Percentiles rank a stretch among this genome's conserved stretches.
Evolutionary conservation across 225 moss, liverwort and hornwort genomes (phyloP).

Genomic region (Ulota crispa): DNA sequence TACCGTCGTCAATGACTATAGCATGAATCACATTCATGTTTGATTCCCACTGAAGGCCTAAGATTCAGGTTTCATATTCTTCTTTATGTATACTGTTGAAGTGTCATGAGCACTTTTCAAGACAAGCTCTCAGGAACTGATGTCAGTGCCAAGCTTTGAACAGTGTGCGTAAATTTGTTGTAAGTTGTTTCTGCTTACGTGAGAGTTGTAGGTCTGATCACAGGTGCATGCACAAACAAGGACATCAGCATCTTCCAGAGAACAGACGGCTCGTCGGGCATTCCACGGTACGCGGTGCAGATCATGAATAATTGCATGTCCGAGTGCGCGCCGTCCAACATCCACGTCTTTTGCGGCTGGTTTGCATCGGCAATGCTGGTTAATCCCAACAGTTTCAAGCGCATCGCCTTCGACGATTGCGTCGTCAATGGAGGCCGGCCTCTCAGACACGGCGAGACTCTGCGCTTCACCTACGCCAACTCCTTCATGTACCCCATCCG

Average conservation of each 20-base stretch:
- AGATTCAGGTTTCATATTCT: background rate
- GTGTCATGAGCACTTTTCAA: no score
- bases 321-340: slow-evolving; percentile 47
- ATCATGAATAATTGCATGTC: slow-evolving; percentile 56
- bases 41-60: background rate
- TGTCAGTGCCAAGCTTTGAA: no score
- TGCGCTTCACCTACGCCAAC: slow-evolving; percentile 54
- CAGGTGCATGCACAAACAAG: slow-evolving; percentile 53
- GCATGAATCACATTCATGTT: background rate
- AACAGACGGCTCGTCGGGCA: slow-evolving; percentile 44
- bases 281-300: slow-evolving; percentile 50
- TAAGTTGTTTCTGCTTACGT: no score
- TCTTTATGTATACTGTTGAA: no score
- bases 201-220: background rate
- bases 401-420: slow-evolving; percentile 41
- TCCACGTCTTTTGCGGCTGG: slow-evolving; percentile 58
- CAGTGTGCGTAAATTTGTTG: no score
- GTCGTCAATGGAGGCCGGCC: slow-evolving; percentile 48
- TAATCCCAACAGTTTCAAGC: slow-evolving; percentile 54
- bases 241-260: slow-evolving; percentile 62
- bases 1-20: background rate
- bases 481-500: slow-evolving; percentile 50
- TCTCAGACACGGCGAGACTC: slow-evolving; percentile 44
- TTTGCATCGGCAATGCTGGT: slow-evolving; percentile 48
- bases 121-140: no score